Percentiles rank a stretch among this genome's conserved stretches.
Evolutionary conservation across 257 asterid species (phyloP).

Genomic region (Craterostigma plantagineum): DNA sequence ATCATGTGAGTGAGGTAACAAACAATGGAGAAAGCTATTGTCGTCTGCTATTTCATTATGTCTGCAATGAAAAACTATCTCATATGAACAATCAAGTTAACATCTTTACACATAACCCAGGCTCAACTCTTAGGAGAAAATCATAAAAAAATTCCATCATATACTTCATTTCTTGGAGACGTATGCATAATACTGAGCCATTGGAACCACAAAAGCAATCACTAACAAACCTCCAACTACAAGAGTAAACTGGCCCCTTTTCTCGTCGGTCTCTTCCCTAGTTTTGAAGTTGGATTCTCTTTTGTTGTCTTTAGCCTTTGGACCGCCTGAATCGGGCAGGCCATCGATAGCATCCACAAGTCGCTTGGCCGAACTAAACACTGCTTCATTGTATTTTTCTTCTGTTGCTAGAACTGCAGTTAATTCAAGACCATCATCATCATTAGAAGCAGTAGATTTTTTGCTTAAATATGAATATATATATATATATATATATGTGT

Average conservation of each 20-base stretch:
- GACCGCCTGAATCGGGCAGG: conserved; percentile 97
- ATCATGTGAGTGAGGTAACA: too few relatives aligned
- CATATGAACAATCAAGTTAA: too few relatives aligned
- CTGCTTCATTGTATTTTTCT: conserved; percentile 90
- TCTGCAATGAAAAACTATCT: too few relatives aligned
- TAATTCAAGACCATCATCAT: too few relatives aligned
- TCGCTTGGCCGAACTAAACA: conserved; percentile 53
- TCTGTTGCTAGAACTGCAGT: conserved; percentile 77
- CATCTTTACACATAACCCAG: too few relatives aligned
- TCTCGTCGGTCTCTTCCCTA: conserved; percentile 82
- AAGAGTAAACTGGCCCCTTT: conserved; percentile 89
- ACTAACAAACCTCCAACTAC: conserved; percentile 96
- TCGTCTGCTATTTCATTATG: too few relatives aligned
- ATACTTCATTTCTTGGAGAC: conserved; percentile 65
- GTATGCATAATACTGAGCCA: conserved; percentile 96
- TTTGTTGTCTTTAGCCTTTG: conserved; percentile 39
- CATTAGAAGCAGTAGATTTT: too few relatives aligned
- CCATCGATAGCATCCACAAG: conserved; percentile 86
- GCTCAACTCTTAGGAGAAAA: too few relatives aligned
- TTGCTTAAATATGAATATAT: too few relatives aligned
- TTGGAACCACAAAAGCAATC: conserved; percentile 95
- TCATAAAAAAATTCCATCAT: neutral
- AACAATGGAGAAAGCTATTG: too few relatives aligned
- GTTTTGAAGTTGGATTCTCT: conserved; percentile 93
- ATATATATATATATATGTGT: too few relatives aligned